Evolutionary conservation across 345 rosid species (phyloP).

Genomic region (Melastoma malabathricum): DNA sequence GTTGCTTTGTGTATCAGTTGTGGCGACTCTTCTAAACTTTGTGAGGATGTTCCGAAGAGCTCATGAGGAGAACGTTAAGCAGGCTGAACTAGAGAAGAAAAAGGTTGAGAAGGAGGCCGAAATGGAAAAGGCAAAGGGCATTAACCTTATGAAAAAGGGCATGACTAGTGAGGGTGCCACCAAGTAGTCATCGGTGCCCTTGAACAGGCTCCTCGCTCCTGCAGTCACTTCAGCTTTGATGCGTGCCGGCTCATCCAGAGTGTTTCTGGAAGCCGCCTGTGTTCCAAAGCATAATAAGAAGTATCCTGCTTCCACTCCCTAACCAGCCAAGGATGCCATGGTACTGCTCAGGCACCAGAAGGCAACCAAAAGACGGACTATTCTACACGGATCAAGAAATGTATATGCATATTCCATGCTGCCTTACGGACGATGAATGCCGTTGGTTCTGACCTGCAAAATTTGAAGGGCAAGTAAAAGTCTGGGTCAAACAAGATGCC

Average conservation of each 20-base stretch:
- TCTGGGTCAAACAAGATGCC: constrained; percentile 3
- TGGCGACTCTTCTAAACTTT: constrained; percentile 72
- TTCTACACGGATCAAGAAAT: neutral
- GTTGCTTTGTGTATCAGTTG: constrained; percentile 41
- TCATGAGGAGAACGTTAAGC: constrained; percentile 84
- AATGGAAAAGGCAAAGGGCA: constrained; percentile 74
- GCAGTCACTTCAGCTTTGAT: constrained; percentile 7
- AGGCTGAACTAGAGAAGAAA: constrained; percentile 83
- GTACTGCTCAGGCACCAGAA: constrained; percentile 3
- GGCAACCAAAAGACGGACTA: constrained; percentile 1
- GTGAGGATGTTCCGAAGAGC: constrained; percentile 81
- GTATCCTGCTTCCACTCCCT: neutral
- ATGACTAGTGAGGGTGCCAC: constrained; percentile 24
- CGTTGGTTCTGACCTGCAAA: no score
- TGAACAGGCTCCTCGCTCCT: constrained; percentile 6
- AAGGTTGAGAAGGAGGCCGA: constrained; percentile 90
- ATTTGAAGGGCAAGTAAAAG: no score
- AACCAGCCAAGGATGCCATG: constrained; percentile 3
- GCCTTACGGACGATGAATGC: no score
- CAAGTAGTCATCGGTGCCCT: no score
- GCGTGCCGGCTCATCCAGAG: constrained; percentile 2
- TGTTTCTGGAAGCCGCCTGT: constrained; percentile 3
- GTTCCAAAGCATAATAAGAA: neutral
- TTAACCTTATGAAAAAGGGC: constrained; percentile 44
- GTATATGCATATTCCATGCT: neutral